Conservation (phyloP, 139 green algal genomes). For the Nannochloris sp. region DNA sequence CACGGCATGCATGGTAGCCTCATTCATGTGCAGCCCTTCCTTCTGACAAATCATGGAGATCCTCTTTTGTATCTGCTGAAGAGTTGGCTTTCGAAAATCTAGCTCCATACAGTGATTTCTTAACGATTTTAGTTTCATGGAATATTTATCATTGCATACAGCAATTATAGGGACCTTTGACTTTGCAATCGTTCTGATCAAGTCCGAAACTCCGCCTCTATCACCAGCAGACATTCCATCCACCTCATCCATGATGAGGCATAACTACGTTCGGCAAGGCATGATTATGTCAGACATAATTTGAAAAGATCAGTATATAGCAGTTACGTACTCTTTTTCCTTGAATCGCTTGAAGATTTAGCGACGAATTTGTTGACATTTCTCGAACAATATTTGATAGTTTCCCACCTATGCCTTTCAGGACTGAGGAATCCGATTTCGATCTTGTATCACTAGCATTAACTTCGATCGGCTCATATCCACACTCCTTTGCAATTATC, state of each 20-base stretch:
- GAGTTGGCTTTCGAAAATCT: conserved; percentile 70
- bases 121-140: conserved; percentile 80
- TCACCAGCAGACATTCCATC: conserved; percentile 94
- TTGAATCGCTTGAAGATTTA: conserved; percentile 7
- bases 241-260: conserved; percentile 97
- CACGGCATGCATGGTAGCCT: conserved; percentile 72
- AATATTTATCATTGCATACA: conserved; percentile 99
- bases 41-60: conserved; percentile 55
- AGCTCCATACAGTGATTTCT: conserved; percentile 82
- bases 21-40: conserved; percentile 69
- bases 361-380: conserved; percentile 73
- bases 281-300: conserved; percentile 9
- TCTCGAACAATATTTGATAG: conserved; percentile 85
- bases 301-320: not conserved
- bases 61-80: conserved; percentile 68
- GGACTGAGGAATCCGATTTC: conserved; percentile 65
- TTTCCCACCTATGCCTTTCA: conserved; percentile 74
- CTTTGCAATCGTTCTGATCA: conserved; percentile 85
- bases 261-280: conserved; percentile 27
- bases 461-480: conserved; percentile 70
- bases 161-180: conserved; percentile 90
- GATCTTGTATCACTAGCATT: conserved; percentile 91
- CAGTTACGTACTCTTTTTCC: conserved; percentile 2
- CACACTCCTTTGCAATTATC: conserved; percentile 47
- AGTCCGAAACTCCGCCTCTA: conserved; percentile 81